phyloP scores from a whole-genome alignment of 176 grass and related monocot species.

The Poa pratensis region DNA sequence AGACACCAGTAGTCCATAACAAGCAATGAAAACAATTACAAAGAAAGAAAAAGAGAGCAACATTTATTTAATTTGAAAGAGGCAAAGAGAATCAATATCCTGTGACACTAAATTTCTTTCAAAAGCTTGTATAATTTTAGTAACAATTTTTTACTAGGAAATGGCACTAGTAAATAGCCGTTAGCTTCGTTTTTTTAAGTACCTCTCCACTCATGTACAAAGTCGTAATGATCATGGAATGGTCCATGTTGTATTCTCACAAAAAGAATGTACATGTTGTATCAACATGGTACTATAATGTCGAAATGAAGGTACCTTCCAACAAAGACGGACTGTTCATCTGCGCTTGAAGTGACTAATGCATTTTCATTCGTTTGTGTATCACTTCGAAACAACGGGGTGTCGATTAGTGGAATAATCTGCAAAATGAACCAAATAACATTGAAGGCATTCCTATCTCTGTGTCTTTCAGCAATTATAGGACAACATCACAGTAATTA shows the following conservation, averaged over 20 bases:
- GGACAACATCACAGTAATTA: background rate
- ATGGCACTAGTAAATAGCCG: background rate
- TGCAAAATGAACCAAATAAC: conserved; percentile 43
- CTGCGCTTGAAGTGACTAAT: conserved; percentile 86
- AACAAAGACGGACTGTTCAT: conserved; percentile 86
- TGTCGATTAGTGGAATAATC: conserved; percentile 71
- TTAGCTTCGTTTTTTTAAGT: background rate
- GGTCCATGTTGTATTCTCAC: background rate
- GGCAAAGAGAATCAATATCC: background rate
- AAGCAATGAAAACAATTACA: background rate
- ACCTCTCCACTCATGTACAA: conserved; percentile 20
- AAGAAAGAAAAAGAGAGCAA: background rate
- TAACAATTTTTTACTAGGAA: background rate
- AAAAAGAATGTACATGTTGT: background rate
- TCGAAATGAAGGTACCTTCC: conserved; percentile 65
- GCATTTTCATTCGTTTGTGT: conserved; percentile 59
- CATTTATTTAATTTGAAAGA: conserved; percentile 9
- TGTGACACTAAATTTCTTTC: background rate
- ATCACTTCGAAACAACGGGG: conserved; percentile 73
- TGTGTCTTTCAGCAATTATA: conserved; percentile 20
- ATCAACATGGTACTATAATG: conserved; percentile 11
- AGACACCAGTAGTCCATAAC: background rate
- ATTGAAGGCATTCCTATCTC: conserved; percentile 11
- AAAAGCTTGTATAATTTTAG: background rate
- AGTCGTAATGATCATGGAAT: conserved; percentile 1